These are phyloP conservation scores for Aspergillus saccharolyticus DNA, from an alignment of 495 filamentous ascomycete species.

Conservation along the genomic window DNA sequence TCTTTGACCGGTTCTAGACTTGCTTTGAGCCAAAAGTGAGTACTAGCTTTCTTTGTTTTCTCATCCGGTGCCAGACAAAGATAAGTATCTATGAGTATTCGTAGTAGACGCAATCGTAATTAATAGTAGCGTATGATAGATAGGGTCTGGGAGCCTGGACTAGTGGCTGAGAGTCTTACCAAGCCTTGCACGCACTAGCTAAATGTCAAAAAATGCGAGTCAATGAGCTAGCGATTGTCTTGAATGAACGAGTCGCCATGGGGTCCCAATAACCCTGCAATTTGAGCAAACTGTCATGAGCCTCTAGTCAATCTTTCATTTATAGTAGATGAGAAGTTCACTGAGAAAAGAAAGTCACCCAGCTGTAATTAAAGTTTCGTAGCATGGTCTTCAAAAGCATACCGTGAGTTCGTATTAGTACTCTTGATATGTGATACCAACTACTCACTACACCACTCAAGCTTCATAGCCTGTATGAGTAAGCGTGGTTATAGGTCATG, in stretches of 20 bases:
- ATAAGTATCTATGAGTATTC: neutral
- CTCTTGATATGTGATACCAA: too few relatives aligned
- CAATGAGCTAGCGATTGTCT: neutral
- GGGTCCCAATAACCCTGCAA: neutral
- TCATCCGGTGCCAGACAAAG: neutral
- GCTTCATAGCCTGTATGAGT: conserved; percentile 16
- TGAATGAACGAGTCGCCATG: neutral
- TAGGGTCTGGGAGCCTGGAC: too few relatives aligned
- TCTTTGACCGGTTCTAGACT: neutral
- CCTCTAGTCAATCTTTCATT: too few relatives aligned
- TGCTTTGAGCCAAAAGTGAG: neutral
- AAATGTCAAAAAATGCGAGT: neutral
- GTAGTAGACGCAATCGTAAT: neutral
- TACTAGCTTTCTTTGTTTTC: neutral
- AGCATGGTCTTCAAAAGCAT: neutral
- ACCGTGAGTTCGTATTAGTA: conserved; percentile 15
- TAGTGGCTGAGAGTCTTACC: too few relatives aligned
- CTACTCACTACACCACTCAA: conserved; percentile 13
- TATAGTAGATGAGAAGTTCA: too few relatives aligned
- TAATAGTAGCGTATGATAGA: too few relatives aligned
- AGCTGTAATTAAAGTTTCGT: neutral
- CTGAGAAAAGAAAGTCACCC: neutral
- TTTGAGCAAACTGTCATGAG: neutral
- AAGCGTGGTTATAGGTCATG: conserved; percentile 11
- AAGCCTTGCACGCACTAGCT: neutral